These are phyloP conservation scores for Bryoglossum gracile DNA, from an alignment of 495 filamentous ascomycete genomes.

Conservation along the genomic window DNA sequence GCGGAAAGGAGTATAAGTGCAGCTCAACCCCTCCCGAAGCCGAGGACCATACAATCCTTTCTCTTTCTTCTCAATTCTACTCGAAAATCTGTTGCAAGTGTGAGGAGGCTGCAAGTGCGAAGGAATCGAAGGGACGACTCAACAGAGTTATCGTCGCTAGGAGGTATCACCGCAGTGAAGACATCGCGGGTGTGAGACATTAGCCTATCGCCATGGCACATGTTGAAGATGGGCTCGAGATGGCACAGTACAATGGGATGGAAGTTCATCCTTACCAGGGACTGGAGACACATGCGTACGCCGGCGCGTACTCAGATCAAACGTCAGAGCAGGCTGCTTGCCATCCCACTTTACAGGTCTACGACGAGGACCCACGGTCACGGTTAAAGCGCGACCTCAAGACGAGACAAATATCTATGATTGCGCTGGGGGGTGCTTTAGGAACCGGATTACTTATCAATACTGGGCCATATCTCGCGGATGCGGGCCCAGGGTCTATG, in stretches of 20 bases:
- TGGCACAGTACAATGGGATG: slow-evolving; percentile 6
- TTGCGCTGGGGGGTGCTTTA: slow-evolving; percentile 66
- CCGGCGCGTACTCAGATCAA: background rate
- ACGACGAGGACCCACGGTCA: slow-evolving; percentile 17
- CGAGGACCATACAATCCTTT: too few species aligned
- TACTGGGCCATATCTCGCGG: slow-evolving; percentile 48
- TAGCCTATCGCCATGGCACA: too few species aligned
- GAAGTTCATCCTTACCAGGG: slow-evolving; percentile 6
- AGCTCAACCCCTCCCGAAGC: too few species aligned
- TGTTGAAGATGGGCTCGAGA: slow-evolving; percentile 5
- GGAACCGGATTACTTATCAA: slow-evolving; percentile 22
- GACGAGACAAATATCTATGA: slow-evolving; percentile 67
- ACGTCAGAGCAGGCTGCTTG: background rate
- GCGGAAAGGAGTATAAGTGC: too few species aligned
- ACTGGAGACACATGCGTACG: slow-evolving; percentile 12
- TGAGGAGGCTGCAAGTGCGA: too few species aligned
- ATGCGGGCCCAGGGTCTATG: slow-evolving; percentile 56
- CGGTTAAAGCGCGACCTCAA: slow-evolving; percentile 53
- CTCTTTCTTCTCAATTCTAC: too few species aligned
- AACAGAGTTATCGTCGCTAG: too few species aligned
- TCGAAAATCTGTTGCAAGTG: too few species aligned
- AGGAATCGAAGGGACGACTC: too few species aligned
- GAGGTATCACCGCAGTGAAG: too few species aligned
- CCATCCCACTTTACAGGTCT: background rate
- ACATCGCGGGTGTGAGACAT: too few species aligned